Base-by-base conservation (phyloP, 768 basidiomycete species). In the Lenzites betulinus region DNA sequence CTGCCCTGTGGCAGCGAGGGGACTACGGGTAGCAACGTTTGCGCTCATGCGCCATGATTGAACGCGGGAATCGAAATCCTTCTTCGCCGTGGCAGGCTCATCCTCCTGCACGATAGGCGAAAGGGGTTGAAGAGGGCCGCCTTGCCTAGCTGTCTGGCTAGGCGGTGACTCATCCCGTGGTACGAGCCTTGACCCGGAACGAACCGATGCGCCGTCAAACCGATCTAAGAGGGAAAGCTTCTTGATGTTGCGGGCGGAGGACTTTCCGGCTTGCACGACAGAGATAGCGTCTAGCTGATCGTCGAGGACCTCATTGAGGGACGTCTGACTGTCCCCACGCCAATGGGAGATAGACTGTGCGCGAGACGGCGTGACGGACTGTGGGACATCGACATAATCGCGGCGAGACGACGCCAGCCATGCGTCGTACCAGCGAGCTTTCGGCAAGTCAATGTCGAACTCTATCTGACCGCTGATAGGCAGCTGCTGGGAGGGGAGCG, bases 391-490 rank as follows among this genome's bases (percentile, higher is more conserved):
- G 16, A 71, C 66, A 23, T 73, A 63, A 39, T 82, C 77, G 62
- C 80, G 67, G 53, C 74, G 64, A 20, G 75, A 73, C 55, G 81
- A 71, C n/a, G 81, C 77, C 22, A 86, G 60, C 90, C 91, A 96
- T 0, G 84, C 75, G 18, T 84, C 75, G 66, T 86, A 90, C 93
- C 93, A 95, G 28, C 84, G 81, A 18, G 93, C 93, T 62, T 85
- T 82, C 36, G 78, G 77, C 47, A 83, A 60, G 74, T 95, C 93
- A 47, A 95, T 82, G 73, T 95, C 93, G 70, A 95, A 94, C 73
- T 95, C 93, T 28, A 96, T 81, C 28, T 82, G 86, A 5, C 91
- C 94, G 44, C 83, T 79, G 58, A 95, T 87, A 0, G 90, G 87
- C 20, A 82, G 68, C 51, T 77, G 78, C 23, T 71, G 70, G 25